These are phyloP conservation scores for Suhomyces sp. DNA, from an alignment of 805 yeast species.

Conservation along the genomic window DNA sequence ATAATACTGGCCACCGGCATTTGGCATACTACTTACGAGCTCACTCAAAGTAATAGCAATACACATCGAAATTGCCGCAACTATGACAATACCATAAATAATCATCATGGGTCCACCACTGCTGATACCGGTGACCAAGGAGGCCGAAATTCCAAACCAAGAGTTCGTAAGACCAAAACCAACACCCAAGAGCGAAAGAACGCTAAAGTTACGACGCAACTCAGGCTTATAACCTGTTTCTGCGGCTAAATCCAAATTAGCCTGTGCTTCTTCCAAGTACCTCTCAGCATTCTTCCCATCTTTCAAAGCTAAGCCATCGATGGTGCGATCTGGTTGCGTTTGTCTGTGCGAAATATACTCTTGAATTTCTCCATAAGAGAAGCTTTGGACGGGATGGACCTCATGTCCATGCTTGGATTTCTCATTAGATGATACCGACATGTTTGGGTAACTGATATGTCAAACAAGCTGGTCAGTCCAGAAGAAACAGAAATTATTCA, in stretches of 20 bases:
- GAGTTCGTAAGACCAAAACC: slow-evolving; percentile 61
- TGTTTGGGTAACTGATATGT: not conserved
- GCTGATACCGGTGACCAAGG: slow-evolving; percentile 51
- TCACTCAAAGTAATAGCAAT: slow-evolving; percentile 54
- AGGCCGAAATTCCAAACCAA: slow-evolving; percentile 60
- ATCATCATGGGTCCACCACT: slow-evolving; percentile 60
- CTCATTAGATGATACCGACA: not conserved
- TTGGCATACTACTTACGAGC: slow-evolving; percentile 50
- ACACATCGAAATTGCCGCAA: slow-evolving; percentile 45
- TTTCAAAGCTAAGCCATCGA: slow-evolving; percentile 5
- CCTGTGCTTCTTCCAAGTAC: slow-evolving; percentile 18
- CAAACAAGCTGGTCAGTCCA: not conserved
- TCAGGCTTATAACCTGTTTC: slow-evolving; percentile 30
- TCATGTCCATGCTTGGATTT: not conserved
- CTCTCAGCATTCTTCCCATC: slow-evolving; percentile 7
- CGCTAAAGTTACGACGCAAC: slow-evolving; percentile 29
- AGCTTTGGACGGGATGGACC: slow-evolving; percentile 5
- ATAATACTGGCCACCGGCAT: slow-evolving; percentile 58
- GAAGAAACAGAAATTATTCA: not conserved
- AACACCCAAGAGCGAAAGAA: slow-evolving; percentile 51
- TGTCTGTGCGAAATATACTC: not conserved
- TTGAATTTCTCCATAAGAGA: not conserved
- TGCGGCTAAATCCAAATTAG: slow-evolving; percentile 24
- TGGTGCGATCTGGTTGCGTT: not conserved
- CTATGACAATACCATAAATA: slow-evolving; percentile 54